phyloP scores from a whole-genome alignment of 2,329 filamentous ascomycete genomes.

The Sporothrix protearum region DNA sequence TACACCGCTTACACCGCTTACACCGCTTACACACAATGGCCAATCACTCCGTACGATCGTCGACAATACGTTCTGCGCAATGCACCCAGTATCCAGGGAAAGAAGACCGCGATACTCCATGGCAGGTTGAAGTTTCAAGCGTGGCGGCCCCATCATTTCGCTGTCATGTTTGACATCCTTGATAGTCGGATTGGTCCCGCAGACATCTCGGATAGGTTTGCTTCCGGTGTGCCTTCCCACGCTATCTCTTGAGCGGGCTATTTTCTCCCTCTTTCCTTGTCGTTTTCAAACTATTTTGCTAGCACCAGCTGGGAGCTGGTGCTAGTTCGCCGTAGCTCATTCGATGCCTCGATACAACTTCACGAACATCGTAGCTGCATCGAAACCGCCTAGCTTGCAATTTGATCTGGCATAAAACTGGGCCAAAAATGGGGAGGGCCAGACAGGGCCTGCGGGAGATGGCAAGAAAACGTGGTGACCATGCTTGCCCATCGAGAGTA shows the following conservation, averaged over 20 bases:
- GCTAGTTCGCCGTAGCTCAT: neutral
- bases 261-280: neutral
- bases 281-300: neutral
- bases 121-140: neutral
- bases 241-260: neutral
- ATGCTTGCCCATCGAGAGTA: neutral
- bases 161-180: neutral
- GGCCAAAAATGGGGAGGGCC: neutral
- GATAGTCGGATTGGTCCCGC: neutral
- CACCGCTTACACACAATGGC: too few species aligned
- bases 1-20: neutral
- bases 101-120: too few species aligned
- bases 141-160: neutral
- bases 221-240: neutral
- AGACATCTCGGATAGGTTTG: neutral
- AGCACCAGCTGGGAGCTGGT: neutral
- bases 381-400: conserved; percentile 8
- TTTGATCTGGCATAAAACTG: conserved; percentile 13
- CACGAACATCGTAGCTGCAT: conserved; percentile 12
- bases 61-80: neutral
- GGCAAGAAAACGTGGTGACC: conserved; percentile 15
- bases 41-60: too few species aligned
- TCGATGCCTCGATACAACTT: neutral
- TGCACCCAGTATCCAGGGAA: too few species aligned
- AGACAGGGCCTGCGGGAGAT: neutral